These are phyloP conservation scores for Sungouiozyma intestinalis DNA, from an alignment of 805 yeast species.

Conservation along the genomic window DNA sequence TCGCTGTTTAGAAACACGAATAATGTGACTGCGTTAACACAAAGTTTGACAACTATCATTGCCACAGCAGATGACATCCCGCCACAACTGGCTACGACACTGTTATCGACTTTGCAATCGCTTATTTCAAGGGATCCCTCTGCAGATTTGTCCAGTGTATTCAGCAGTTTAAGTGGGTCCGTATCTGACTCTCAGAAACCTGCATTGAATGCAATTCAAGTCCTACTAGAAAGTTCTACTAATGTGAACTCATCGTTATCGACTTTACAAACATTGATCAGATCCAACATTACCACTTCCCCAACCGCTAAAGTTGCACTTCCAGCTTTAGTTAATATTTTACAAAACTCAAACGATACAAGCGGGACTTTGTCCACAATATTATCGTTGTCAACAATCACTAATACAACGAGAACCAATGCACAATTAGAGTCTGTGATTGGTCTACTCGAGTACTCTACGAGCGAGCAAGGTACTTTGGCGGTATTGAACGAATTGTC, in stretches of 20 bases:
- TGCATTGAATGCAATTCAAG: conserved; percentile 14
- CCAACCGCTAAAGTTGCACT: conserved; percentile 16
- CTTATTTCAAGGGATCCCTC: conserved; percentile 1
- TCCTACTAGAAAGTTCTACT: conserved; percentile 11
- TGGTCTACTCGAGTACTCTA: conserved; percentile 14
- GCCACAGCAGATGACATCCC: conserved; percentile 10
- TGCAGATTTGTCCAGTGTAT: conserved; percentile 6
- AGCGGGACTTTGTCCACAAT: conserved; percentile 14
- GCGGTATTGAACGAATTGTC: conserved; percentile 7
- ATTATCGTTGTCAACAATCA: conserved; percentile 11
- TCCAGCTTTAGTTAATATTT: conserved; percentile 11
- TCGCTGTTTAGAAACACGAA: conserved; percentile 13
- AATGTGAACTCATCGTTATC: conserved; percentile 13
- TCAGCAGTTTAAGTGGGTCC: conserved; percentile 9
- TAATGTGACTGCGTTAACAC: conserved; percentile 15
- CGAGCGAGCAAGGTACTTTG: conserved; percentile 15
- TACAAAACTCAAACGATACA: conserved; percentile 11
- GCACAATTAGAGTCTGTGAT: conserved; percentile 16
- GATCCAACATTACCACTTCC: conserved; percentile 15
- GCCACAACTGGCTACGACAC: conserved; percentile 6
- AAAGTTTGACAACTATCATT: conserved; percentile 12
- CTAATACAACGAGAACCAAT: conserved; percentile 15
- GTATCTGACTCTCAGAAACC: conserved; percentile 9
- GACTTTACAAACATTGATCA: conserved; percentile 10
- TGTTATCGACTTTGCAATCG: conserved; percentile 12